Base-by-base conservation (phyloP, 2,329 filamentous ascomycete species). In the Pseudohalonectria lignicola region DNA sequence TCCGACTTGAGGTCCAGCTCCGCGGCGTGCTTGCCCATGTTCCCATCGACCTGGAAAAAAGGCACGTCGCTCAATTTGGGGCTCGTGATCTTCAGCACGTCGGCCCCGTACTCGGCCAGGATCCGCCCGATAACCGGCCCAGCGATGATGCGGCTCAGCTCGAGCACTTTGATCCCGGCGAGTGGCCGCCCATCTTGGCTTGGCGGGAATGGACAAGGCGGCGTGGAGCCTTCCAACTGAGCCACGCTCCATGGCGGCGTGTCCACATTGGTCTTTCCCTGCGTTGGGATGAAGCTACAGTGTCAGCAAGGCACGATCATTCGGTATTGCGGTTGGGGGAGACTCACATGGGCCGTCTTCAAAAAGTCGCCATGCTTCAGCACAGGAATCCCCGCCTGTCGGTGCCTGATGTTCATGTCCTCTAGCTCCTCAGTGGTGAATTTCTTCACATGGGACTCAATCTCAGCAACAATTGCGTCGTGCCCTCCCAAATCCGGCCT, bases 71-170 rank as follows among this genome's bases (percentile, higher is more conserved):
- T 73, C n/a, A 86, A 64, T 33, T 74, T 62, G 0, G 77, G 71
- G 7, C 74, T 76, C 3, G 80, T 86, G 33, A 86, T 66, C 48
- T 85, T 82, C 46, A 87, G 66, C 1, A 87, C 81, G 38, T 79
- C 72, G 7, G 82, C 82, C 2, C 83, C 83, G 51, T 86, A 80
- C 44, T 84, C 82, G n/a, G 78, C 80, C 0, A 87, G 67, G 2
- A 77, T 77, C 21, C 80, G 73, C 3, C 76, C 76, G 46, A 86
- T 77, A 4, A 78, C 74, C n/a, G 82, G 82, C 0, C 81, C 82
- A 4, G 82, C 82, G 45, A 87, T 85, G 49, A 86, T 78, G 30
- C 82, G 76, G 51, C 80, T 83, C 21, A 87, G 61, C 51, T 88
- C 83, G 5, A 87, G 67, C 5, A 87, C 81, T 45, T 79, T 81